phyloP scores from a whole-genome alignment of 768 basidiomycete species.

The Dentipellis fragilis region DNA sequence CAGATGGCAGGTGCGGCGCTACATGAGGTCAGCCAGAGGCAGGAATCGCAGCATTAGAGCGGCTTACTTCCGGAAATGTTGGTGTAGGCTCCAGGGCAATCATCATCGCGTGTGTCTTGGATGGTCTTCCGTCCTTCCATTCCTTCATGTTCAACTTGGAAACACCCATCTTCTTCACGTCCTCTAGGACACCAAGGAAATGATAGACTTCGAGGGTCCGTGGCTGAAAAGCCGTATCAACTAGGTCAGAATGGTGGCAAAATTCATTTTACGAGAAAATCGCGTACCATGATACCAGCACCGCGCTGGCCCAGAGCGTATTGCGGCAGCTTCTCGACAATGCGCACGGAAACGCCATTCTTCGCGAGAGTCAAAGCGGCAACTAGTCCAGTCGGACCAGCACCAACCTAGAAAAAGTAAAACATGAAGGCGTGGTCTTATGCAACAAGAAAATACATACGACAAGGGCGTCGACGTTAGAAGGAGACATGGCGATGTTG shows the following conservation, averaged over 20 bases:
- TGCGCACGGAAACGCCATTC: constrained; percentile 8
- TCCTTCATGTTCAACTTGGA: not conserved
- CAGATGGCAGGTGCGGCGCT: not conserved
- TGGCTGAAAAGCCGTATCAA: not conserved
- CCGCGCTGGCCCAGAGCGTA: constrained; percentile 1
- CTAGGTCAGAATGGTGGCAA: not conserved
- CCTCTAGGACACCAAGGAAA: constrained; percentile 1
- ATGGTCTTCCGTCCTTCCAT: not conserved
- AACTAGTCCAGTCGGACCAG: constrained; percentile 6
- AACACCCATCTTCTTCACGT: not conserved
- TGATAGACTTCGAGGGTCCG: constrained; percentile 3
- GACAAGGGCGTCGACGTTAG: not conserved
- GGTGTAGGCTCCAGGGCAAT: not conserved
- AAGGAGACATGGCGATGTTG: not conserved
- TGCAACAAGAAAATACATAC: not conserved
- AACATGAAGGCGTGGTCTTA: not conserved
- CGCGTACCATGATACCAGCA: constrained; percentile 1
- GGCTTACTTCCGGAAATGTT: not conserved
- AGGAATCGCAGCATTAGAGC: not conserved
- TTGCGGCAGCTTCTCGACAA: constrained; percentile 5
- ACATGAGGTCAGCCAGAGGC: not conserved
- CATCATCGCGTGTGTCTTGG: not conserved
- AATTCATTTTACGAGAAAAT: not conserved
- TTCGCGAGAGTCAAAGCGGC: constrained; percentile 2
- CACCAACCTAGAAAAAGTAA: constrained; percentile 1